Base-by-base conservation (phyloP, 805 yeast species). In the Candida ortonii region DNA sequence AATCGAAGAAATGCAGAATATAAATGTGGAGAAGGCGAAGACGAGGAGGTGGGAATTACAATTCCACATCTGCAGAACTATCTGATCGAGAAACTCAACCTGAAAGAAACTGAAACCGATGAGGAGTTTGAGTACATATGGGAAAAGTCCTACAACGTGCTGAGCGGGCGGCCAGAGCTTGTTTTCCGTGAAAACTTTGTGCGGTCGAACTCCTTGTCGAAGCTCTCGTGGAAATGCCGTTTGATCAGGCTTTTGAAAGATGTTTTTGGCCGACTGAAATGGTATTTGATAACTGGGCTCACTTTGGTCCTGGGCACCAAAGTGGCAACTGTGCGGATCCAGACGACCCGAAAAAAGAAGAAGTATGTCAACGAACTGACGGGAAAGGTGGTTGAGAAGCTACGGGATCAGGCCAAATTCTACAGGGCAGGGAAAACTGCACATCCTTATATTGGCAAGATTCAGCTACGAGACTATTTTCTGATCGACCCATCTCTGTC, bases 401-500 rank as follows among this genome's bases (percentile, higher is more conserved):
- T 84, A 37, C 70, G 68, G 44, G 63, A 61, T 14, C 80, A 73
- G 43, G 62, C 69, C 5, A 55, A 31, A 31, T 51, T 30, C 45
- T 71, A 4, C 42, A 52, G 28, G 9, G 68, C 67, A 16, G 41
- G 44, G 29, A 57, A 55, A 16, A 66, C 57, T 47, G 65, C 62
- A 25, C 65, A 55, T 20, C 53, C 67, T 7, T 82, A 69, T 48
- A 62, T 85, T 38, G 85, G 86, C 23, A 68, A 83, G 12, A 80
- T 80, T 28, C 93, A 84, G 51, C 64, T 85, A 16, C 68, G 94
- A 25, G 93, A 84, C 53, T 70, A 76, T 38, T 67, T 80, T 26
- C 60, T 83, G 12, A 56, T 56, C 26, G 73, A 69, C 34, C 53
- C 55, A 2, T 40, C 47, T 11, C 25, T 53, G 24, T 50, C 59